Base-by-base conservation (phyloP, 1,284 basidiomycete genomes). In the Melampsora larici-populina region DNA sequence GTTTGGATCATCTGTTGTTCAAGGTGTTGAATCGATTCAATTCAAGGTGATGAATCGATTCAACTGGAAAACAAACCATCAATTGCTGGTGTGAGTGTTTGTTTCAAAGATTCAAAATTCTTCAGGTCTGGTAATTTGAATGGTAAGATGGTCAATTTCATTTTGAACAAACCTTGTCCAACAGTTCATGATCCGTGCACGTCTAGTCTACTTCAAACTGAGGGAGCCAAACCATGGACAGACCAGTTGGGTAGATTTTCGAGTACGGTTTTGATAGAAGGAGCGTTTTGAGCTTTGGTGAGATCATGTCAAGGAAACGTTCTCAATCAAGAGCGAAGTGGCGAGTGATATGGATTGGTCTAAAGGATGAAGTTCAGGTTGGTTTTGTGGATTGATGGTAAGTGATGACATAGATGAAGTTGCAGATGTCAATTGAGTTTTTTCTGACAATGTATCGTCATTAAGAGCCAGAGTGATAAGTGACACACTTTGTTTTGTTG, bases 361-460 rank as follows among this genome's bases (percentile, higher is more conserved):
- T 71, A 97, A 87, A 0, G 94, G 92, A 81, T 95, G 90, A 26
- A 97, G 87, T 0, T 91, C 85, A 0, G 72, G 72, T 58, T 74
- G 72, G 49, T 74, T 48, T 29, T 43, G 67, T 15, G 72, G 72
- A n/a, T 74, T 64, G 24, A 74, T 26, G 5, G 49, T 13, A 21
- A 66, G 31, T 21, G 43, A 29, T 4, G 63, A 66, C 43, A 24
- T 21, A n/a, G 62, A 6, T 1, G 64, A 21, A 18, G 79, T 71
- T n/a, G n/a, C n/a, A n/a, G n/a, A n/a, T 7, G 93, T 93, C 84
- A 94, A 99, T 81, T 91, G 88, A 2, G 96, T 99, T 81, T 92
- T 90, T 84, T 99, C 97, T 60, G 99, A 88, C 13, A 99, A 87
- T 0, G 94, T 97, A 84, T 99, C 97, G 85, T 99, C 97, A 58